phyloP scores from a whole-genome alignment of 2,329 filamentous ascomycete species.

The Didymella lethalis region DNA sequence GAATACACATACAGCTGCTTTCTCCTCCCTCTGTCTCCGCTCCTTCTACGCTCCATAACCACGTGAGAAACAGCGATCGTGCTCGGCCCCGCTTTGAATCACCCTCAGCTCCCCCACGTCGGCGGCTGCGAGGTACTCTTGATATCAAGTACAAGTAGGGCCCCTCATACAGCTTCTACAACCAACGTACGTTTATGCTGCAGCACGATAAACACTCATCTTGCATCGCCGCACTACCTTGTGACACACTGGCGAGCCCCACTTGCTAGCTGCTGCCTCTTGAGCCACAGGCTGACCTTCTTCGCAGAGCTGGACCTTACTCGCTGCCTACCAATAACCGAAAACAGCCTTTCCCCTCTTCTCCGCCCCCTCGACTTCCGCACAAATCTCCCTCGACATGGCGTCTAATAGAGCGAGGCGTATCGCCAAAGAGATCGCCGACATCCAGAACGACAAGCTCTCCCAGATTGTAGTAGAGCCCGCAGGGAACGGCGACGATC shows the following conservation, averaged over 20 bases:
- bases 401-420: conserved; percentile 66
- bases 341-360: conserved; percentile 13
- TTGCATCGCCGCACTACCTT: not conserved
- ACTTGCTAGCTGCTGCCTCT: conserved; percentile 22
- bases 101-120: conserved; percentile 24
- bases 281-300: conserved; percentile 41
- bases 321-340: conserved; percentile 25
- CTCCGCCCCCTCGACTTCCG: conserved; percentile 5
- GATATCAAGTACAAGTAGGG: conserved; percentile 3
- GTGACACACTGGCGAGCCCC: conserved; percentile 9
- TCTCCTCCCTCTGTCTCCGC: conserved; percentile 2
- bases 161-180: conserved; percentile 1
- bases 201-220: not conserved
- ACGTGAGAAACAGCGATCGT: conserved; percentile 17
- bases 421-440: conserved; percentile 77
- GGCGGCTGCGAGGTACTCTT: conserved; percentile 12
- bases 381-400: conserved; percentile 50
- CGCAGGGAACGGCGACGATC: conserved; percentile 68
- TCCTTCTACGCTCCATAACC: conserved; percentile 1
- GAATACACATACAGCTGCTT: conserved; percentile 14
- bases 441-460: conserved; percentile 75
- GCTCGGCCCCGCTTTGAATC: conserved; percentile 24
- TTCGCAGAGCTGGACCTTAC: conserved; percentile 17
- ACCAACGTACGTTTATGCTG: conserved; percentile 5
- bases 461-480: conserved; percentile 78